phyloP scores from a whole-genome alignment of 331 rosid genomes.

The Quercus phellos region DNA sequence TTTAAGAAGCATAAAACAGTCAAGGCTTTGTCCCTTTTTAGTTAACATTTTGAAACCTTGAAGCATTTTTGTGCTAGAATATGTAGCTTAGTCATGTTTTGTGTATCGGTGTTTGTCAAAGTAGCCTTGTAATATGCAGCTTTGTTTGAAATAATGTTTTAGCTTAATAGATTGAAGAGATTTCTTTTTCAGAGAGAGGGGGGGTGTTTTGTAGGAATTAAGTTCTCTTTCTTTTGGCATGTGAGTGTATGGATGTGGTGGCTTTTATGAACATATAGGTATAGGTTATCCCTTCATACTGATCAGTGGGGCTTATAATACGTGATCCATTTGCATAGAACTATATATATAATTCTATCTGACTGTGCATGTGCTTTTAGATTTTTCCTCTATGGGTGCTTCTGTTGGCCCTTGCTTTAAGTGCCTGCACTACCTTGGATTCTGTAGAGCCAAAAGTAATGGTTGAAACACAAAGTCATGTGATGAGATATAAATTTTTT shows the following conservation, averaged over 20 bases:
- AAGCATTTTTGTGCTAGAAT: not conserved
- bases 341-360: not conserved
- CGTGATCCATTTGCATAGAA: not conserved
- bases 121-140: not conserved
- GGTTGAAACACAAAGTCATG: conserved; percentile 83
- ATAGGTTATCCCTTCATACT: not conserved
- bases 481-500: conserved; percentile 58
- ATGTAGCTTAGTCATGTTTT: not conserved
- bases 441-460: conserved; percentile 94
- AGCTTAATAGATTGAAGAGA: too few relatives aligned
- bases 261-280: not conserved
- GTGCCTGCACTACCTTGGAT: conserved; percentile 94
- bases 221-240: not conserved
- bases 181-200: too few relatives aligned
- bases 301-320: too few relatives aligned
- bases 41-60: not conserved
- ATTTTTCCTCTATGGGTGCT: not conserved
- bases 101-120: not conserved
- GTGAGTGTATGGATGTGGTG: not conserved
- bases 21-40: too few relatives aligned
- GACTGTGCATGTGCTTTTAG: not conserved
- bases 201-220: too few relatives aligned
- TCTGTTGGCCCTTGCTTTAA: conserved; percentile 83
- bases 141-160: not conserved
- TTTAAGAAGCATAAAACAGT: too few relatives aligned